These are phyloP conservation scores for Microthlaspi erraticum DNA, from an alignment of 345 rosid genomes.

Conservation along the genomic window DNA sequence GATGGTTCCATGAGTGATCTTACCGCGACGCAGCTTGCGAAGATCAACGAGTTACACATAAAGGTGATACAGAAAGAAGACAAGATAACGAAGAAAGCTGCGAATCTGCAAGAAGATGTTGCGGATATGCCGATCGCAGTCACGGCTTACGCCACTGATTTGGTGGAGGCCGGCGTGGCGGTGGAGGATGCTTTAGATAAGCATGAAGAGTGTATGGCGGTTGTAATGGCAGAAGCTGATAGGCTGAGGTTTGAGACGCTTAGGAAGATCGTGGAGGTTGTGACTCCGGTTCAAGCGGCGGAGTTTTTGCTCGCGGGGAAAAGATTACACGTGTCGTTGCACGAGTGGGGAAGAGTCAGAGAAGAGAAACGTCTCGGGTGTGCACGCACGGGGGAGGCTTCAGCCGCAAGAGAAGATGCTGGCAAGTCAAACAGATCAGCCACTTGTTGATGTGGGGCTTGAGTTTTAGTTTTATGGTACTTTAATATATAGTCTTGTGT, in stretches of 20 bases:
- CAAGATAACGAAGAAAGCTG: conserved; percentile 35
- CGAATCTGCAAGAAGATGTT: conserved; percentile 53
- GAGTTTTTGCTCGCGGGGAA: conserved; percentile 50
- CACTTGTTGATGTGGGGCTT: conserved; percentile 11
- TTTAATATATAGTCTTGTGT: conserved; percentile 13
- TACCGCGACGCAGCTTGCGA: conserved; percentile 35
- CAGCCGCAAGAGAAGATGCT: neutral
- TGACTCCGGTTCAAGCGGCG: conserved; percentile 52
- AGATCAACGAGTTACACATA: conserved; percentile 45
- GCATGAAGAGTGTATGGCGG: conserved; percentile 39
- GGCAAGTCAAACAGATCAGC: conserved; percentile 22
- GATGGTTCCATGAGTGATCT: conserved; percentile 40
- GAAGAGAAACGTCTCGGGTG: conserved; percentile 39
- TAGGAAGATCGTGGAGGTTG: conserved; percentile 37
- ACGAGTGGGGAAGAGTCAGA: conserved; percentile 51
- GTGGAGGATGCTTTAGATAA: conserved; percentile 42
- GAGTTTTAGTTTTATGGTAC: neutral
- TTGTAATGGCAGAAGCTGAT: conserved; percentile 48
- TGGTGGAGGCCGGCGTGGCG: neutral
- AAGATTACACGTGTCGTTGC: conserved; percentile 51
- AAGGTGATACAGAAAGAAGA: conserved; percentile 48
- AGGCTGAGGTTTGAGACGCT: conserved; percentile 47
- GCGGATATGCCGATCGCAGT: conserved; percentile 49
- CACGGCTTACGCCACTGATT: conserved; percentile 28
- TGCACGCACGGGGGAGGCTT: conserved; percentile 10